Conservation (phyloP, 2,329 filamentous ascomycete species). For the Leptodontidium sp. region DNA sequence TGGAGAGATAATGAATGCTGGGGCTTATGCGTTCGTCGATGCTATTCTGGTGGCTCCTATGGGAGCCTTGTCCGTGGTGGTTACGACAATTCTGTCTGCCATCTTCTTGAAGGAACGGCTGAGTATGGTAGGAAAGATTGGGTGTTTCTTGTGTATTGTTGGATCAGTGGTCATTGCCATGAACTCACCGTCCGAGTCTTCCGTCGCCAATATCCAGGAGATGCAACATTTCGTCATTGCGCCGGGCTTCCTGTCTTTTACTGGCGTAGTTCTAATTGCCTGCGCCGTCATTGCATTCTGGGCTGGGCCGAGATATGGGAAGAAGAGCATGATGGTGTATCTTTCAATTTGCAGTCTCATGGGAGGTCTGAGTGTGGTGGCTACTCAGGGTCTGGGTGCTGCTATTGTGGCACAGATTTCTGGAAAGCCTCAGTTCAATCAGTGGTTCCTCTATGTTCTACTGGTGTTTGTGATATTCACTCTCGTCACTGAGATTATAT, state of each 20-base stretch:
- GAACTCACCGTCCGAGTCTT: conserved; percentile 87
- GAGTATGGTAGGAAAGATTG: conserved; percentile 94
- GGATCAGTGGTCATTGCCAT: conserved; percentile 93
- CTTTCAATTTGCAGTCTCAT: conserved; percentile 95
- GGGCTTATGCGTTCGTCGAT: conserved; percentile 96
- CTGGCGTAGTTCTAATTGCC: conserved; percentile 82
- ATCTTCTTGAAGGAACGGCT: conserved; percentile 96
- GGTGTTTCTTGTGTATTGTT: conserved; percentile 93
- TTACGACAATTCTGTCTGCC: conserved; percentile 88
- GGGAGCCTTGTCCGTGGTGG: conserved; percentile 89
- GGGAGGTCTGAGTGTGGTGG: conserved; percentile 92
- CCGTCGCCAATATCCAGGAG: conserved; percentile 86
- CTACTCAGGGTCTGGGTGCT: conserved; percentile 90
- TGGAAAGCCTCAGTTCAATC: conserved; percentile 88
- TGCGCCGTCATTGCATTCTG: conserved; percentile 78
- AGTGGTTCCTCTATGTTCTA: conserved; percentile 96
- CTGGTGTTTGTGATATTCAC: conserved; percentile 91
- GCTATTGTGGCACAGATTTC: conserved; percentile 88
- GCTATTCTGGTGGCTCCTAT: conserved; percentile 94
- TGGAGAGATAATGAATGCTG: conserved; percentile 96
- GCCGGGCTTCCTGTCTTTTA: conserved; percentile 86
- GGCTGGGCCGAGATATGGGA: conserved; percentile 87
- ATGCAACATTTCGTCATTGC: conserved; percentile 89
- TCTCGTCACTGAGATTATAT: conserved; percentile 91
- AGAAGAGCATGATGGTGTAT: conserved; percentile 98